Conservation (phyloP, 2,329 filamentous ascomycete species). For the Aspergillus pseudotamarii region DNA sequence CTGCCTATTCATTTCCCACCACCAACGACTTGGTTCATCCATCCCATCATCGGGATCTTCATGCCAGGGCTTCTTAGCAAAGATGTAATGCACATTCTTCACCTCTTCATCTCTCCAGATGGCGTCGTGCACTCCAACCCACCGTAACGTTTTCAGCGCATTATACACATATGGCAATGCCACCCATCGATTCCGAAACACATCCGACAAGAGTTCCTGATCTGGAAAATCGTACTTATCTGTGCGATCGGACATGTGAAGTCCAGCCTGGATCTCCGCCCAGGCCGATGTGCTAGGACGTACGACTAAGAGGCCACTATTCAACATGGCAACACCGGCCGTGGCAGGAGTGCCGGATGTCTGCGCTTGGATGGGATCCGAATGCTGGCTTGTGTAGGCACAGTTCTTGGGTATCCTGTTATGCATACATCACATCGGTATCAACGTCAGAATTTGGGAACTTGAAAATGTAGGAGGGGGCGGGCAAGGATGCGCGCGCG, state of each 20-base stretch:
- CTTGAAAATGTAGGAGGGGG: neutral
- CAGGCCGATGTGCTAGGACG: constrained; percentile 58
- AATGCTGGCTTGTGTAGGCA: constrained; percentile 63
- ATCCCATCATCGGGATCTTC: constrained; percentile 39
- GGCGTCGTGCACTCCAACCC: constrained; percentile 56
- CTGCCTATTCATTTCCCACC: constrained; percentile 57
- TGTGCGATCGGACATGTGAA: constrained; percentile 32
- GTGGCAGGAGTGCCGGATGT: constrained; percentile 50
- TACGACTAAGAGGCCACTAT: constrained; percentile 65
- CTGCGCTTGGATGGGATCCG: constrained; percentile 27
- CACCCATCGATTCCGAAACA: constrained; percentile 60
- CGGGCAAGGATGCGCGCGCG: too few relatives aligned
- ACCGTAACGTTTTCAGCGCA: constrained; percentile 59
- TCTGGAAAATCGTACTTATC: constrained; percentile 61
- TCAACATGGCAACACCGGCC: constrained; percentile 60
- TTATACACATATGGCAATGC: constrained; percentile 63
- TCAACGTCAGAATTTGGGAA: neutral
- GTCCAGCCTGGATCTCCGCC: constrained; percentile 52
- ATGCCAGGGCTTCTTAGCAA: constrained; percentile 67
- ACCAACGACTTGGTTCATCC: constrained; percentile 60
- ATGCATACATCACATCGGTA: neutral
- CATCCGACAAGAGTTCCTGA: constrained; percentile 56
- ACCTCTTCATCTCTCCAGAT: constrained; percentile 64
- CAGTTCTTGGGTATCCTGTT: constrained; percentile 58
- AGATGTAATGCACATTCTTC: constrained; percentile 65